Base-by-base conservation (phyloP, 148 eudicot genomes). In the Euryodendron excelsum region DNA sequence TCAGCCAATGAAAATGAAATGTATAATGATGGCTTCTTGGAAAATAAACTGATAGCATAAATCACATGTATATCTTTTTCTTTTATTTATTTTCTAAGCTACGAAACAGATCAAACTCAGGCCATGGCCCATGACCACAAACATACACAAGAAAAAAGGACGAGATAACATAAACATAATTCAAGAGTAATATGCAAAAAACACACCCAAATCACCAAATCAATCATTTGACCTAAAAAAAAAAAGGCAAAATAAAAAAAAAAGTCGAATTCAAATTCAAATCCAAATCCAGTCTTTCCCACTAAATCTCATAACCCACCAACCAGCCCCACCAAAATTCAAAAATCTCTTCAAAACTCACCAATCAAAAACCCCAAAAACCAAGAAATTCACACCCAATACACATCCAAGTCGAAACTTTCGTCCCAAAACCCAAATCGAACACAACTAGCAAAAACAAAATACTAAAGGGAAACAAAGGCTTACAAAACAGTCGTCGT, bases 401-500 rank as follows among this genome's bases (percentile, higher is more conserved):
- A 55, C 6, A 18, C 60, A 55, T 55, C 60, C n/a, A 18, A 55
- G 18, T 55, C 17, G 7, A 50, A 50, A 9, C 13, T 50, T 50
- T 50, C 55, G 4, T 50, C 10, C 60, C n/a, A 18, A 55, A 55
- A 18, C 60, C 60, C 60, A 55, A 18, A 55, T 21, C n/a, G 6
- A 3, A 21, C 1, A 55, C n/a, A 55, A 20, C 11, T 18, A 18
- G n/a, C n/a, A 21, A 4, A 55, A 18, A 18, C 6, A 20, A 21
- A 18, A 5, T 2, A 55, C 5, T 3, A 41, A 20, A 10, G 27
- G 23, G 25, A 0, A 68, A 39, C 23, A 34, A 17, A 33, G 8
- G 18, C 72, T 68, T 68, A 68, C 72, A 68, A 68, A 68, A 52
- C 72, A 68, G 41, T 68, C 72, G 45, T 68, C 72, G 27, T 68